These are phyloP conservation scores for Solanum arcanum DNA, from an alignment of 257 asterid species.

Conservation along the genomic window DNA sequence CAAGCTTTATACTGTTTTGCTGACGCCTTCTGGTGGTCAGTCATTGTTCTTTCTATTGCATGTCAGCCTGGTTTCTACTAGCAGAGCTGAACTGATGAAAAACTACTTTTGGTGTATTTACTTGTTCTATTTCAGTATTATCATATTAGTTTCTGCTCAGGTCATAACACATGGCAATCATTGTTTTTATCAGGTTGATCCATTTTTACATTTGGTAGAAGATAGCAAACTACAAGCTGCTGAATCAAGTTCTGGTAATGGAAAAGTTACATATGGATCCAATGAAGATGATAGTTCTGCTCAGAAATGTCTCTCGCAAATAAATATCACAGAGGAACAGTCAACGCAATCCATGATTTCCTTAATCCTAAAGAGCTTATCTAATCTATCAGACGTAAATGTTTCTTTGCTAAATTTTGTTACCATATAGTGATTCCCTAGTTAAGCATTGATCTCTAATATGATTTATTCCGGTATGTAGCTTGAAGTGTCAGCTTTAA, in stretches of 20 bases:
- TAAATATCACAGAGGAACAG: slow-evolving; percentile 47
- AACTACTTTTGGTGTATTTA: neutral
- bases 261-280: slow-evolving; percentile 48
- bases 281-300: slow-evolving; percentile 74
- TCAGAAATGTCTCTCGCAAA: slow-evolving; percentile 51
- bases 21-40: neutral
- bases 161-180: neutral
- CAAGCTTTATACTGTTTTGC: neutral
- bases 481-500: slow-evolving; percentile 40
- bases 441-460: neutral
- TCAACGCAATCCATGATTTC: slow-evolving; percentile 55
- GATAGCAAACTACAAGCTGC: slow-evolving; percentile 71
- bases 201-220: slow-evolving; percentile 65
- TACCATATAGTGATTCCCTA: neutral
- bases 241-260: slow-evolving; percentile 26
- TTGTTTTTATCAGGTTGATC: slow-evolving; percentile 61
- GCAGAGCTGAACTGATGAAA: neutral
- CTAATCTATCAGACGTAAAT: slow-evolving; percentile 40
- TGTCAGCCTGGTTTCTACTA: neutral
- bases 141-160: neutral
- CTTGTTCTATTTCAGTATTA: neutral
- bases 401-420: neutral
- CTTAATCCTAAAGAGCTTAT: slow-evolving; percentile 46
- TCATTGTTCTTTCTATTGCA: neutral
- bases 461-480: slow-evolving; percentile 14